Percentiles rank a stretch among this genome's conserved stretches.
phyloP scores from a whole-genome alignment of 805 yeast species.

The Kluyveromyces lactis region DNA sequence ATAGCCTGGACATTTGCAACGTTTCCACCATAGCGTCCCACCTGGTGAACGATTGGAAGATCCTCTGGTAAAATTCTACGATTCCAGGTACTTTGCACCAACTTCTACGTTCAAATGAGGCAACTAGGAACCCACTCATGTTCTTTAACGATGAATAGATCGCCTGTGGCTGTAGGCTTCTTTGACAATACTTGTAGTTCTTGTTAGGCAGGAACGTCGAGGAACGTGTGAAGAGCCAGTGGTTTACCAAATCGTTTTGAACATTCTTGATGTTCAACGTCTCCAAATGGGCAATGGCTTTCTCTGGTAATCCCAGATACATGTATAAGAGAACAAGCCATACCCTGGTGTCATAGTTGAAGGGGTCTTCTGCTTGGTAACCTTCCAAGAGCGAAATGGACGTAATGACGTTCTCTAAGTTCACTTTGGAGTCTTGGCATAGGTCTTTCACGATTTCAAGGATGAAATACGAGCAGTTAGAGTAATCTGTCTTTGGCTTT shows the following conservation, averaged over 20 bases:
- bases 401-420: conserved; percentile 26
- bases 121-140: conserved; percentile 42
- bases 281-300: conserved; percentile 44
- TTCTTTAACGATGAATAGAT: conserved; percentile 48
- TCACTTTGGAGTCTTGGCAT: conserved; percentile 11
- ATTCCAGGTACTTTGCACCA: conserved; percentile 64
- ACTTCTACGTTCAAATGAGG: conserved; percentile 50
- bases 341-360: conserved; percentile 61
- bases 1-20: conserved; percentile 21
- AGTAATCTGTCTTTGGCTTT: conserved; percentile 59
- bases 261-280: conserved; percentile 59
- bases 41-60: conserved; percentile 43
- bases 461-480: conserved; percentile 58
- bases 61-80: conserved; percentile 46
- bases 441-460: conserved; percentile 42
- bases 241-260: conserved; percentile 65
- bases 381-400: conserved; percentile 51
- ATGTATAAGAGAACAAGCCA: conserved; percentile 65
- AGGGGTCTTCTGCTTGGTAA: conserved; percentile 47
- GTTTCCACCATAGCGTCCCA: conserved; percentile 24
- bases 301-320: conserved; percentile 43
- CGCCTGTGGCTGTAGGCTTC: conserved; percentile 32
- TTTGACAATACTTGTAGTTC: conserved; percentile 19
- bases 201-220: conserved; percentile 39
- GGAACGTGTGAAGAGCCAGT: conserved; percentile 41